A percentile compares a stretch with the other conserved stretches of the same genome.
These are phyloP conservation scores for Aspergillus sp. DNA, from an alignment of 2,329 filamentous ascomycete species.

Conservation along the genomic window DNA sequence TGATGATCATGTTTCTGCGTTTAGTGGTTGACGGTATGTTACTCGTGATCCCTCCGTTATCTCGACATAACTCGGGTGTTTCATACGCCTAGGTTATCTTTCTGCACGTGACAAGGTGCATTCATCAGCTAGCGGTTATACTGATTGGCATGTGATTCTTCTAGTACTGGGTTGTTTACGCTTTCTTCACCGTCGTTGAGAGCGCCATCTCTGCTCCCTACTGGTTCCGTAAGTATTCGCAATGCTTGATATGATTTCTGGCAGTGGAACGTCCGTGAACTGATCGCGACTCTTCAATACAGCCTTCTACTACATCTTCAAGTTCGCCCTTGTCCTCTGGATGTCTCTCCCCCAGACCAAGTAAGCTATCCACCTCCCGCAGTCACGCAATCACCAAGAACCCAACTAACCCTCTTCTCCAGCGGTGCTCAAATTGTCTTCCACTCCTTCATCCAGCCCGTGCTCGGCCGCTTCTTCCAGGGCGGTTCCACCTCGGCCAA, in stretches of 20 bases:
- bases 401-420: slow-evolving; percentile 9
- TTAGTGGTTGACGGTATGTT: slow-evolving; percentile 62
- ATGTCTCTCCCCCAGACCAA: slow-evolving; percentile 91
- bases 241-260: background rate
- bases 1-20: slow-evolving; percentile 14
- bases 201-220: slow-evolving; percentile 67
- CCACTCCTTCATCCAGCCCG: slow-evolving; percentile 89
- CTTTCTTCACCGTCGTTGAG: slow-evolving; percentile 67
- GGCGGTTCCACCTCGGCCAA: slow-evolving; percentile 75
- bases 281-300: slow-evolving; percentile 24
- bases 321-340: slow-evolving; percentile 97
- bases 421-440: slow-evolving; percentile 97
- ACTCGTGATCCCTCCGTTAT: slow-evolving; percentile 19
- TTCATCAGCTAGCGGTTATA: slow-evolving; percentile 3
- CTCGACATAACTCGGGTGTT: slow-evolving; percentile 1
- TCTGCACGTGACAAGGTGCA: slow-evolving; percentile 28
- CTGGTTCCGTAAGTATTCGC: slow-evolving; percentile 61
- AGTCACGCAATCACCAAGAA: slow-evolving; percentile 1
- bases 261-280: slow-evolving; percentile 4
- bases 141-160: slow-evolving; percentile 25
- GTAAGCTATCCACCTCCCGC: slow-evolving; percentile 58
- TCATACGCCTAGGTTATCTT: slow-evolving; percentile 7
- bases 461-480: slow-evolving; percentile 89
- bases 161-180: slow-evolving; percentile 69
- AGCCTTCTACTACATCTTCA: slow-evolving; percentile 99